Evolutionary conservation across 2,329 filamentous ascomycete genomes (phyloP).

Genomic region (Zarea fungicola): DNA sequence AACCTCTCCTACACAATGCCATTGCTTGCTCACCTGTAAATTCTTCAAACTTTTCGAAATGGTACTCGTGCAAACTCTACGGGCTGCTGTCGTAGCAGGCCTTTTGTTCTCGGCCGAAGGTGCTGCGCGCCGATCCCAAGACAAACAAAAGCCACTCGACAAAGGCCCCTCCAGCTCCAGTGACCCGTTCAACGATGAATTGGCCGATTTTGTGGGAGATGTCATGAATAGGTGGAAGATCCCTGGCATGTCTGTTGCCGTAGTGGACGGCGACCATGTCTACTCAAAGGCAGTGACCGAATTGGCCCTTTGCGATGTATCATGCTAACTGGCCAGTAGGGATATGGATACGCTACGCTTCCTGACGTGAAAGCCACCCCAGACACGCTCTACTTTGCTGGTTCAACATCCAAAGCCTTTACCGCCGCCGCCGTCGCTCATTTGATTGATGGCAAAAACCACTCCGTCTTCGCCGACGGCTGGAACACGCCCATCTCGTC

Average conservation of each 20-base stretch:
- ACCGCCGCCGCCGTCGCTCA: constrained; percentile 4
- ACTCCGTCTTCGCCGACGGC: neutral
- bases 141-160: neutral
- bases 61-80: no score
- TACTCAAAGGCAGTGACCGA: neutral
- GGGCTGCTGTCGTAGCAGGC: no score
- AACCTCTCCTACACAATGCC: no score
- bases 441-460: constrained; percentile 14
- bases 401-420: constrained; percentile 10
- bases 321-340: no score
- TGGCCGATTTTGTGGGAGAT: neutral
- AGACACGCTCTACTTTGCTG: constrained; percentile 8
- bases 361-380: constrained; percentile 8
- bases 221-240: constrained; percentile 6
- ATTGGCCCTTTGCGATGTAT: no score
- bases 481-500: constrained; percentile 10
- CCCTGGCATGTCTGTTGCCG: constrained; percentile 5
- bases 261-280: constrained; percentile 4
- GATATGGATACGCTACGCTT: constrained; percentile 11
- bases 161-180: neutral
- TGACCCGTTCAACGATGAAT: constrained; percentile 1
- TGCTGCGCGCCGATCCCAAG: no score
- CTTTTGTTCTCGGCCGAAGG: neutral
- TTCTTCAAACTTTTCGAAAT: no score
- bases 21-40: no score